phyloP scores from a whole-genome alignment of 2,329 filamentous ascomycete species.

The Xylariaceae sp. region DNA sequence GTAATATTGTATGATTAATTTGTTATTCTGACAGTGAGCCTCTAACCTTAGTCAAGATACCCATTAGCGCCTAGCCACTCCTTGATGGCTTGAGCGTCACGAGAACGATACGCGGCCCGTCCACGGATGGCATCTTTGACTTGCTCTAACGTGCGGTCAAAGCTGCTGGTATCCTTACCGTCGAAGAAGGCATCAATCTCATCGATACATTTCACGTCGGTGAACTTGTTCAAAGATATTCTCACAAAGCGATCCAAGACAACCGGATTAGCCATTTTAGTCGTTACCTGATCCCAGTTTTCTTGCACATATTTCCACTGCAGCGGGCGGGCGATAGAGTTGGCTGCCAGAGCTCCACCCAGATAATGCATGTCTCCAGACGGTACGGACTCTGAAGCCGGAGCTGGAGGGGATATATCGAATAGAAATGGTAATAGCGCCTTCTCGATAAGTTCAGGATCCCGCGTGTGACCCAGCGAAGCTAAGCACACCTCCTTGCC shows the following conservation, averaged over 20 bases:
- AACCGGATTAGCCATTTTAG: slow-evolving; percentile 81
- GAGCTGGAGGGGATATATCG: slow-evolving; percentile 60
- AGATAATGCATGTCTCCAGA: slow-evolving; percentile 88
- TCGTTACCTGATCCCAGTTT: slow-evolving; percentile 77
- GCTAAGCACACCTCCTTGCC: slow-evolving; percentile 85
- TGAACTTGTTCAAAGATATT: slow-evolving; percentile 78
- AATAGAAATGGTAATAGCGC: slow-evolving; percentile 80
- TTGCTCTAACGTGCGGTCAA: slow-evolving; percentile 84
- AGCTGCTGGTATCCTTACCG: slow-evolving; percentile 83
- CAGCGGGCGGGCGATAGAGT: slow-evolving; percentile 72
- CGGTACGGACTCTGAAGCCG: slow-evolving; percentile 68
- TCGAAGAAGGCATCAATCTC: slow-evolving; percentile 88
- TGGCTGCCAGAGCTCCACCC: slow-evolving; percentile 73
- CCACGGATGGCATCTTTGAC: slow-evolving; percentile 85
- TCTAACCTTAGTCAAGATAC: slow-evolving; percentile 41
- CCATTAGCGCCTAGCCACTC: slow-evolving; percentile 74
- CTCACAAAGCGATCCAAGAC: slow-evolving; percentile 89
- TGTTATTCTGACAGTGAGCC: not conserved
- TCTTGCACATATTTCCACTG: slow-evolving; percentile 87
- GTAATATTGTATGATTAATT: not conserved
- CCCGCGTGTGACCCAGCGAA: slow-evolving; percentile 76
- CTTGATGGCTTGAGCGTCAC: slow-evolving; percentile 74
- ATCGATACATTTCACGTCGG: slow-evolving; percentile 68
- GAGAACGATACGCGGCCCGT: slow-evolving; percentile 79
- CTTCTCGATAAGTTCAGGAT: slow-evolving; percentile 68